Percentiles rank a stretch among this genome's conserved stretches.
phyloP scores from a whole-genome alignment of 441 rosid genomes.

The Corymbia calophylla region DNA sequence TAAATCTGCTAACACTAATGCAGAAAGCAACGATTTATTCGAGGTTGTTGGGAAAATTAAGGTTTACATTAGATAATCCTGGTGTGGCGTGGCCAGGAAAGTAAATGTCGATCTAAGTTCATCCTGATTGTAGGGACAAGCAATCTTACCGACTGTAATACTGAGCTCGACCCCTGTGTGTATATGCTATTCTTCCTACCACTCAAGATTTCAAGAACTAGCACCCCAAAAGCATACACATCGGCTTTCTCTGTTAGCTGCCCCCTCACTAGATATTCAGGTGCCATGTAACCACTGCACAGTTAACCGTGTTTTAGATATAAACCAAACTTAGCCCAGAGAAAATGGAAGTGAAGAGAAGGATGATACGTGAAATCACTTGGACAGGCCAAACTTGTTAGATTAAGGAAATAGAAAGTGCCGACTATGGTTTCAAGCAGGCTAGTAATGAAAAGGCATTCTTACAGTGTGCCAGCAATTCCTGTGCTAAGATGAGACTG shows the following conservation, averaged over 20 bases:
- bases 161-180: not conserved
- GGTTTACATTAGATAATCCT: not conserved
- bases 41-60: not conserved
- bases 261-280: not conserved
- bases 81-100: not conserved
- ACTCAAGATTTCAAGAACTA: not conserved
- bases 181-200: not conserved
- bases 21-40: fast-evolving
- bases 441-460: not conserved
- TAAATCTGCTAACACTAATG: not conserved
- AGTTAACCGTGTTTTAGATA: too few relatives aligned
- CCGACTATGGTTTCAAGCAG: not conserved
- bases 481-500: not conserved
- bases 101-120: not conserved
- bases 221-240: not conserved
- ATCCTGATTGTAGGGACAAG: not conserved
- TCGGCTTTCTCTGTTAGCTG: not conserved
- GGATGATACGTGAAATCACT: not conserved
- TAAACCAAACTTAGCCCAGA: not conserved
- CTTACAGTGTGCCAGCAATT: not conserved
- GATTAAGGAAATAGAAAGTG: not conserved
- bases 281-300: not conserved
- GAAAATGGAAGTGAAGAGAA: not conserved
- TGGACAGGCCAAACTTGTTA: not conserved
- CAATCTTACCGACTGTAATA: too few relatives aligned